Evolutionary conservation across 768 basidiomycete species (phyloP).

Genomic region (Botryobasidium botryosum): DNA sequence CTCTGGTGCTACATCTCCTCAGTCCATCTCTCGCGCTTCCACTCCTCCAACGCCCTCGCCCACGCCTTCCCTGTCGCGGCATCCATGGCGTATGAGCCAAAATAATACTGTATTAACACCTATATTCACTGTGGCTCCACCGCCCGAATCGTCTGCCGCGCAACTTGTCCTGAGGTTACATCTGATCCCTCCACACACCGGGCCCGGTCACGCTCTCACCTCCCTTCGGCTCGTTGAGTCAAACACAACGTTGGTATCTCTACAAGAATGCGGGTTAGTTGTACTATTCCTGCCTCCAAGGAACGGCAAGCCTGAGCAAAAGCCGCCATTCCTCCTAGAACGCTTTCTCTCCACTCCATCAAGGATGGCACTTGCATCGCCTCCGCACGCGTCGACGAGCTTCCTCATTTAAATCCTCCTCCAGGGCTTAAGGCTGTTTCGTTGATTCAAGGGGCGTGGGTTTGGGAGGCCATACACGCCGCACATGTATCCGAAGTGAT

Average conservation of each 20-base stretch:
- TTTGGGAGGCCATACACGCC: conserved; percentile 21
- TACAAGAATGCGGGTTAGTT: conserved; percentile 51
- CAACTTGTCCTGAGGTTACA: conserved; percentile 5
- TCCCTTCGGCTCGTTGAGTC: conserved; percentile 32
- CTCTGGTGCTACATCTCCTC: neutral
- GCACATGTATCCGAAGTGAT: conserved; percentile 17
- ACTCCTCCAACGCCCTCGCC: neutral
- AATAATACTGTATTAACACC: neutral
- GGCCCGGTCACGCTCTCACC: conserved; percentile 26
- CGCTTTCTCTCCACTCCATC: conserved; percentile 22
- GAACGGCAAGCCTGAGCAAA: too few relatives aligned
- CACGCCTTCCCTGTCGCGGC: neutral
- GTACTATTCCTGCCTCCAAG: too few relatives aligned
- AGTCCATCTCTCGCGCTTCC: neutral
- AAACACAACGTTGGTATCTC: conserved; percentile 28
- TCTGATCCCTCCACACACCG: conserved; percentile 32
- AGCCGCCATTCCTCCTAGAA: conserved; percentile 1
- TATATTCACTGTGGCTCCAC: neutral
- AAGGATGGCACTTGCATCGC: conserved; percentile 32
- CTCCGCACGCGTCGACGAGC: conserved; percentile 19
- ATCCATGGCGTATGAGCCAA: neutral
- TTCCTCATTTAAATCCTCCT: conserved; percentile 15
- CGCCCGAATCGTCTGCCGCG: neutral
- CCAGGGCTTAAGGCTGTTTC: conserved; percentile 14
- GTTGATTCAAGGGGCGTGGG: conserved; percentile 17